These are phyloP conservation scores for Alternaria arbusti DNA, from an alignment of 2,329 filamentous ascomycete species.

Conservation along the genomic window DNA sequence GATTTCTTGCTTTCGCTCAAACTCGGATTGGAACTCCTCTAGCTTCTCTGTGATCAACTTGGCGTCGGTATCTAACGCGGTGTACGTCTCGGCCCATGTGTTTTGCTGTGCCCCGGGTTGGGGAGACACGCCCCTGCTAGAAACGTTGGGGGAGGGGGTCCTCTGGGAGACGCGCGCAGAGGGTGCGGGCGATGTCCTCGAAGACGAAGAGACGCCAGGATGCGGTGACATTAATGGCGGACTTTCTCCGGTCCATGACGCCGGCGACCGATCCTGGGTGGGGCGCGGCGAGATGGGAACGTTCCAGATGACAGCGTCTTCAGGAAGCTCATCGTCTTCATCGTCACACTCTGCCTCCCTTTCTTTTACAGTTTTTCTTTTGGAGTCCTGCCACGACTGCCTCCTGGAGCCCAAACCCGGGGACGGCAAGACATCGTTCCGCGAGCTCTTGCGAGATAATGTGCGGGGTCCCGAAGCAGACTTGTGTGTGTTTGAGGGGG, in stretches of 20 bases:
- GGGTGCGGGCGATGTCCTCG: conserved; percentile 34
- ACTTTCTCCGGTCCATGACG: conserved; percentile 38
- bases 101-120: conserved; percentile 60
- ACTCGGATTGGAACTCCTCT: conserved; percentile 76
- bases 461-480: conserved; percentile 36
- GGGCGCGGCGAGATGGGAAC: conserved; percentile 75
- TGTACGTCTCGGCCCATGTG: conserved; percentile 76
- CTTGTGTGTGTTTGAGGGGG: conserved; percentile 38
- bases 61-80: conserved; percentile 73
- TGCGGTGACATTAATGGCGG: conserved; percentile 34
- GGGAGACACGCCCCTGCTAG: conserved; percentile 29
- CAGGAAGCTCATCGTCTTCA: conserved; percentile 71
- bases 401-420: conserved; percentile 49
- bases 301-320: conserved; percentile 80
- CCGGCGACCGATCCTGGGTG: conserved; percentile 47
- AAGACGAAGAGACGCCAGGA: conserved; percentile 26
- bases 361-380: conserved; percentile 70
- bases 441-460: conserved; percentile 42
- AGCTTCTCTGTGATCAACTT: conserved; percentile 78
- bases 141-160: conserved; percentile 27
- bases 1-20: conserved; percentile 60
- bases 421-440: conserved; percentile 41
- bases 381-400: conserved; percentile 69
- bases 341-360: conserved; percentile 82
- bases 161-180: conserved; percentile 25